A percentile compares a stretch with the other conserved stretches of the same genome.
Conservation (phyloP, 2,329 filamentous ascomycete species). For the Aspergillus aculeatus region DNA sequence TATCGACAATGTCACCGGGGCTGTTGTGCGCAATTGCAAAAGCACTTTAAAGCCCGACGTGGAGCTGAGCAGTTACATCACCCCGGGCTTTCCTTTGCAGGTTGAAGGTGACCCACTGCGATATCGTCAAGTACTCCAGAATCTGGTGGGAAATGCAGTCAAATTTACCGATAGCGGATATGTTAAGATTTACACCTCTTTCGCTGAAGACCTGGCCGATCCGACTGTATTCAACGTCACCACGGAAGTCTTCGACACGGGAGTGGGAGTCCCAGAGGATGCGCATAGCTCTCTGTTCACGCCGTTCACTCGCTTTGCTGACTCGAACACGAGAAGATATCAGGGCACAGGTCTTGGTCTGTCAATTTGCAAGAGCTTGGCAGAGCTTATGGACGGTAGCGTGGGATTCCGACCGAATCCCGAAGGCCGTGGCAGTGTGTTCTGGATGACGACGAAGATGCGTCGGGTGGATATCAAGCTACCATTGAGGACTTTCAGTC, state of each 20-base stretch:
- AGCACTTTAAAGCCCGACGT: constrained; percentile 49
- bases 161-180: constrained; percentile 62
- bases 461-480: constrained; percentile 34
- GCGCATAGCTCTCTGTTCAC: constrained; percentile 53
- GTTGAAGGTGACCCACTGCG: constrained; percentile 59
- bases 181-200: constrained; percentile 47
- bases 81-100: constrained; percentile 50
- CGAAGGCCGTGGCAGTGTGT: constrained; percentile 49
- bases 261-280: constrained; percentile 52
- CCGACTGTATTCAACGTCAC: constrained; percentile 46
- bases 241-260: constrained; percentile 55
- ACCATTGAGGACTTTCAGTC: constrained; percentile 29
- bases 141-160: constrained; percentile 59
- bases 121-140: constrained; percentile 63
- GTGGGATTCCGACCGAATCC: constrained; percentile 50
- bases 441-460: constrained; percentile 53
- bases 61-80: constrained; percentile 45
- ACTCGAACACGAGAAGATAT: constrained; percentile 53
- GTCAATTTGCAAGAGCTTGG: constrained; percentile 58
- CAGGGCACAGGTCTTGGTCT: constrained; percentile 59
- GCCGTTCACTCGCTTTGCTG: constrained; percentile 57
- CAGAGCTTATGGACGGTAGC: constrained; percentile 57
- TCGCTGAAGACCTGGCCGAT: constrained; percentile 44
- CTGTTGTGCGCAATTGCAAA: constrained; percentile 53
- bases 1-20: constrained; percentile 45